Base-by-base conservation (phyloP, 2,329 filamentous ascomycete species). In the Ceratocystis papillata region DNA sequence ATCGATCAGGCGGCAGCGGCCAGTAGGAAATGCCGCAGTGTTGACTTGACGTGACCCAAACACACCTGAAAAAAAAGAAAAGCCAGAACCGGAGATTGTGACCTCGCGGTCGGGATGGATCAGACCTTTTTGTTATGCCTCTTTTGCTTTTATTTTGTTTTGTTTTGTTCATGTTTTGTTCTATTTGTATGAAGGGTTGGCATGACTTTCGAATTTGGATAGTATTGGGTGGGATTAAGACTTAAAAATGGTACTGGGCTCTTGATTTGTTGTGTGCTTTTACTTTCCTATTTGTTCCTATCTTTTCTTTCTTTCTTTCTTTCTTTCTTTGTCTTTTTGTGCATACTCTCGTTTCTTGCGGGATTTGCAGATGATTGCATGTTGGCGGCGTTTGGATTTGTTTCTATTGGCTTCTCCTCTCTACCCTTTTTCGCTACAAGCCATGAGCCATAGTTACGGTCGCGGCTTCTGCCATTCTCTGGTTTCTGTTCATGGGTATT, bases 141-240 rank as follows among this genome's bases (percentile, higher is more conserved):
- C 28, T 22, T 65, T 48, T 5, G 33, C 45, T 61, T 44, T 65
- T 60, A 22, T 59, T 65, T 50, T 60, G 37, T 59, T 65, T 48
- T 45, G 8, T 46, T 57, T 30, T 46, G 15, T 50, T 20, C 46
- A 17, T 28, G 41, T 45, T 6, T 62, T 10, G 50, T 45, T 28
- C 25, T 44, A 30, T 66, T 5, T 22, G 12, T 46, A 46, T 25
- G 48, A 60, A 46, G 50, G 50, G 22, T 48, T n/a, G 25, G 55
- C 20, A 12, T 30, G 50, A 41, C n/a, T 64, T 25, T 25, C n/a
- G n/a, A 53, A 25, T 65, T 65, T 64, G 63, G 46, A 50, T 64
- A 20, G 45, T n/a, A 15, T 22, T 41, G 63, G 63, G 25, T 60
- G 5, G 55, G 48, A 28, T 25, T 53, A 64, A 64, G 7, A 22